A percentile compares a stretch with the other conserved stretches of the same genome.
Evolutionary conservation across 306 rosid species (phyloP).

Genomic region (Rosa lucieae): DNA sequence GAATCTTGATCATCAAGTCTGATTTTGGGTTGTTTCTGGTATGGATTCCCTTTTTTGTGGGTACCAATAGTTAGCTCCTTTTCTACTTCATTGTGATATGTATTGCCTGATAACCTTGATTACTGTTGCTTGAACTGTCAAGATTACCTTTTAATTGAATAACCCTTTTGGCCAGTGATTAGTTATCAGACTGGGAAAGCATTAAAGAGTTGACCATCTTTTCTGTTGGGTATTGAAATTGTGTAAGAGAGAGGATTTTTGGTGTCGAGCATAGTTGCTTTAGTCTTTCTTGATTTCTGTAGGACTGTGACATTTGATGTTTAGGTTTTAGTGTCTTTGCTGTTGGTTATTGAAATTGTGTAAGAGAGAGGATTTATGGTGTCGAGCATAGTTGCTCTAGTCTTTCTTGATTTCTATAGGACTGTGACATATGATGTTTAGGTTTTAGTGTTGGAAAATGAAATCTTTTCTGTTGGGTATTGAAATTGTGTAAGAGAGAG

Average conservation of each 20-base stretch:
- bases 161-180: neutral
- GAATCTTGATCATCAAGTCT: constrained; percentile 7
- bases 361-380: neutral
- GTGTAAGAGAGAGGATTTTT: neutral
- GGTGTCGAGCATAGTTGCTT: neutral
- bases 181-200: neutral
- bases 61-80: neutral
- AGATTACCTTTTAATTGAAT: neutral
- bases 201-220: neutral
- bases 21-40: constrained; percentile 5
- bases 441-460: neutral
- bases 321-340: neutral
- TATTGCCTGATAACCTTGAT: neutral
- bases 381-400: neutral
- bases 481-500: neutral
- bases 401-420: neutral
- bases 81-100: neutral
- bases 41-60: neutral
- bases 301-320: neutral
- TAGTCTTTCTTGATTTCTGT: neutral
- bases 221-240: neutral
- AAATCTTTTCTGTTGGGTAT: neutral
- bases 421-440: neutral
- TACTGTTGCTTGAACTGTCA: neutral
- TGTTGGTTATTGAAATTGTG: neutral